A percentile compares a stretch with the other conserved stretches of the same genome.
These are phyloP conservation scores for Geum urbanum DNA, from an alignment of 306 rosid genomes.

Conservation along the genomic window DNA sequence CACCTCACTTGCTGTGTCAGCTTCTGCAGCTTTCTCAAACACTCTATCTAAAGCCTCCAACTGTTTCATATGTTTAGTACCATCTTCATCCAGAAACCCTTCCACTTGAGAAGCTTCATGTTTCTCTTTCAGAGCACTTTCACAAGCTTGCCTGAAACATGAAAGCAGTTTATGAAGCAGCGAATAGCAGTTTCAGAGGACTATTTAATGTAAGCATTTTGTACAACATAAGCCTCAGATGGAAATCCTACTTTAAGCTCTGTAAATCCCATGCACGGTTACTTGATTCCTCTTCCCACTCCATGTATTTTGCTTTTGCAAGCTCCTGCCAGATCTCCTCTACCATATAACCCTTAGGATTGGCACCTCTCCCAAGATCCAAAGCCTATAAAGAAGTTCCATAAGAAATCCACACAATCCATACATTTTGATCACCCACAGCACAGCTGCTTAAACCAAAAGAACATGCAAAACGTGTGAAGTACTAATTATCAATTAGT, in stretches of 20 bases:
- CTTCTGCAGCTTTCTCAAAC: slow-evolving; percentile 57
- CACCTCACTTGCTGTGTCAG: slow-evolving; percentile 67
- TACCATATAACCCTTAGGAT: slow-evolving; percentile 70
- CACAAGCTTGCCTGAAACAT: slow-evolving; percentile 50
- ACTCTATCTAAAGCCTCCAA: slow-evolving; percentile 50
- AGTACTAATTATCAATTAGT: not conserved
- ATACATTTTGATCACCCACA: not conserved
- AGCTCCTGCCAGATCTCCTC: slow-evolving; percentile 96
- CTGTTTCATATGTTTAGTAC: slow-evolving; percentile 35
- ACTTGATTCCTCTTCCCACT: slow-evolving; percentile 75
- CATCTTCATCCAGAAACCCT: slow-evolving; percentile 59
- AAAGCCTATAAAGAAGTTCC: slow-evolving; percentile 53
- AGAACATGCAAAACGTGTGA: not conserved
- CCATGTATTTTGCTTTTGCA: slow-evolving; percentile 73
- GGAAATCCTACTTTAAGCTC: slow-evolving; percentile 47
- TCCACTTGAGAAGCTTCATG: slow-evolving; percentile 37
- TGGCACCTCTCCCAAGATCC: slow-evolving; percentile 90
- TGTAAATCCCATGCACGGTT: slow-evolving; percentile 73
- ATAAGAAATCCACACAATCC: not conserved
- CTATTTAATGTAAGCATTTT: not conserved
- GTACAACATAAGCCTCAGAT: slow-evolving; percentile 8
- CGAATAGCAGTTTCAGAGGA: not conserved
- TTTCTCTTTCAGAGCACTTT: slow-evolving; percentile 41
- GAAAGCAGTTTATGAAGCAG: not conserved
- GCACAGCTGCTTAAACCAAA: not conserved